Evolutionary conservation across 768 basidiomycete species (phyloP).

Genomic region (Psilocybe cubensis): DNA sequence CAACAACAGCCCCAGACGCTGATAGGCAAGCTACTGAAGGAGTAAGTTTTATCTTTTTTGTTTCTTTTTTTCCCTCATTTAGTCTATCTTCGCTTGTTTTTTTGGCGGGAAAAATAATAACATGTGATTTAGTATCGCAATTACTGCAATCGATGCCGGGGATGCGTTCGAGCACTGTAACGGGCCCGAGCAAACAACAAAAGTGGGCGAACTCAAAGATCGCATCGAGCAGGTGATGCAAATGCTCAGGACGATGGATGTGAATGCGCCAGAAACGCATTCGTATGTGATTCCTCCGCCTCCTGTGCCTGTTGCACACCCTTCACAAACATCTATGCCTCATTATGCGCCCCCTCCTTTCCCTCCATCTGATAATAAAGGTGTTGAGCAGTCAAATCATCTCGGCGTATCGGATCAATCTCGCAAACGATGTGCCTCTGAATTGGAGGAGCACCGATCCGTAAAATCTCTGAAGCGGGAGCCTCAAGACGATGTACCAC

Average conservation of each 20-base stretch:
- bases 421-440: slow-evolving; percentile 49
- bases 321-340: slow-evolving; percentile 14
- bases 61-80: neutral
- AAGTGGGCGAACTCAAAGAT: slow-evolving; percentile 59
- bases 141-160: slow-evolving; percentile 61
- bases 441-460: slow-evolving; percentile 43
- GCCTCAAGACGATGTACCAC: slow-evolving; percentile 44
- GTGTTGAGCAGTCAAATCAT: slow-evolving; percentile 29
- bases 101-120: no score
- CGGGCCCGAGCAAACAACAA: slow-evolving; percentile 48
- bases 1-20: slow-evolving; percentile 33
- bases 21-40: slow-evolving; percentile 48
- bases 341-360: slow-evolving; percentile 10
- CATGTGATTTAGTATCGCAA: slow-evolving; percentile 53
- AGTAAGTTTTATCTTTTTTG: slow-evolving; percentile 42
- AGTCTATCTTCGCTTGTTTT: slow-evolving; percentile 19
- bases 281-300: slow-evolving; percentile 3
- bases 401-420: slow-evolving; percentile 38
- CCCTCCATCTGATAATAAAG: slow-evolving; percentile 14
- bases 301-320: slow-evolving; percentile 8
- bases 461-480: slow-evolving; percentile 53
- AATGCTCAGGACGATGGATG: slow-evolving; percentile 50
- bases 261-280: slow-evolving; percentile 19
- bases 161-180: slow-evolving; percentile 52
- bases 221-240: slow-evolving; percentile 57